These are phyloP conservation scores for Corylus americana DNA, from an alignment of 306 rosid genomes.

Conservation along the genomic window DNA sequence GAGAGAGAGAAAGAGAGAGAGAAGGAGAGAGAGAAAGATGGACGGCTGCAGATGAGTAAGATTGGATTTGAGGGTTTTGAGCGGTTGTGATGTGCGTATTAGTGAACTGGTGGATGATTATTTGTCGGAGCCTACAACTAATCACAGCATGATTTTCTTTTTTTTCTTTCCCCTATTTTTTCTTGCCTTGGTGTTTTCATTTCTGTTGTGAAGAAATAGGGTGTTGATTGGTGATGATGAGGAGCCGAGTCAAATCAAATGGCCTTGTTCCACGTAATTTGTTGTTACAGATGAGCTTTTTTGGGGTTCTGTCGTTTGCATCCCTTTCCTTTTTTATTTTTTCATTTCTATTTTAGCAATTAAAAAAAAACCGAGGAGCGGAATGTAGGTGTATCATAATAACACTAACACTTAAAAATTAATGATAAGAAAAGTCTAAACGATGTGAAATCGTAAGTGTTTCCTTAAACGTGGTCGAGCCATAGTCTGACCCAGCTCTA, in stretches of 20 bases:
- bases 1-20: not conserved
- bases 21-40: conserved; percentile 1
- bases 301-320: too few species aligned
- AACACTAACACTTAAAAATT: too few species aligned
- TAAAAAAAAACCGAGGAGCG: too few species aligned
- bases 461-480: too few species aligned
- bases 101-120: conserved; percentile 26
- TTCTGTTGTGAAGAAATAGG: not conserved
- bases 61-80: not conserved
- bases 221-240: too few species aligned
- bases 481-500: too few species aligned
- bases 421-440: too few species aligned
- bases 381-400: too few species aligned
- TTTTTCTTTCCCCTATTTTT: not conserved
- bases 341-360: too few species aligned
- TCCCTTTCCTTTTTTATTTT: too few species aligned
- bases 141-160: conserved; percentile 19
- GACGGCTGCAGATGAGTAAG: conserved; percentile 9
- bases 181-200: not conserved
- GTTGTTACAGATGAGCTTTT: not conserved
- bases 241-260: not conserved
- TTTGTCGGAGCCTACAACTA: conserved; percentile 33
- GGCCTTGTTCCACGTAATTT: not conserved
- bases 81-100: not conserved
- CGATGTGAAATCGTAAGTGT: too few species aligned